Evolutionary conservation across 1,284 basidiomycete genomes (phyloP), one percentile per base, ranked within the genome.

Genomic region (Termitomyces sp.): DNA sequence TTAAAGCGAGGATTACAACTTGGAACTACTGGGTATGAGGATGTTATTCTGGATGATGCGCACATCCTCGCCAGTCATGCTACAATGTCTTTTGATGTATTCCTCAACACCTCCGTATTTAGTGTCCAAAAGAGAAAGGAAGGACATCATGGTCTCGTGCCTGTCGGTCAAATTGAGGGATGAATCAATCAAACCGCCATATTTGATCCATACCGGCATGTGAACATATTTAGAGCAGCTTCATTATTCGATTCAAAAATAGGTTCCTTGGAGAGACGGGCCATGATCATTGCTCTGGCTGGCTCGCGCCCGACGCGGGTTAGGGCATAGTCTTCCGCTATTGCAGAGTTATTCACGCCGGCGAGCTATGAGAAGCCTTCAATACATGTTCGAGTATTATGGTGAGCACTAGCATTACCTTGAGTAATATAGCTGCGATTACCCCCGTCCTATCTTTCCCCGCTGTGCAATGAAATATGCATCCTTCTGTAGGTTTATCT

Each of bases 381-480:
- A 17, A 30, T 10, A 42, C 17, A 50, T 39, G 28, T 33, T 41
- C 7, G 30, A n/a, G 15, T 15, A 33, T 13, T 17, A 19, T 21
- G 34, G 13, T 0, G 19, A 24, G 12, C 19, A 48, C 33, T 7
- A 30, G 34, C 6, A 70, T 36, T 64, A 88, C 88, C 67, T 83
- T 83, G 26, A 91, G 71, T 10, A 91, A 62, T 39, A 91, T 75
- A 2, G 87, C 88, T 19, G 88, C 86, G 41, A 85, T 68, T n/a
- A 91, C 72, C 8, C 88, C 89, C 2, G 88, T 91, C 59, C 88
- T 73, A 68, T 91, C 89, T 67, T 90, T 91, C 8, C 89, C 89
- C 68, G 88, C 87, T 54, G 88, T 91, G 61, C 88, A 90, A 62
- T 90, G 88, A 59, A 90, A 87, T 31, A 90, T 58, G 59, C 78